Evolutionary conservation across 805 yeast species (phyloP).

Genomic region (Kazachstania kunashirensis): DNA sequence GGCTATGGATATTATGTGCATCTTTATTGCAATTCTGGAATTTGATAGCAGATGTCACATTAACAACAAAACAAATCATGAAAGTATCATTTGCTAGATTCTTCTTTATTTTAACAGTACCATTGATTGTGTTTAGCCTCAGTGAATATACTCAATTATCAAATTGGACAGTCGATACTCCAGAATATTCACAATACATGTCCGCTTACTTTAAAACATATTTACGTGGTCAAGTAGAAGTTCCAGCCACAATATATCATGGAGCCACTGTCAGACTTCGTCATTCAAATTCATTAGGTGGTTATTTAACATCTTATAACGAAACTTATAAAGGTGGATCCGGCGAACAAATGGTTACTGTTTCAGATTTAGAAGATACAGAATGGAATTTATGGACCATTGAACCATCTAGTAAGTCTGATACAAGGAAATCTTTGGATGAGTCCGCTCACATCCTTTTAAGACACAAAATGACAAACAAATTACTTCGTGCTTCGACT

Average conservation of each 20-base stretch:
- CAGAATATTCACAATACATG: constrained; percentile 34
- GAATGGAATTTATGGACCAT: constrained; percentile 65
- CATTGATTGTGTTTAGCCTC: constrained; percentile 47
- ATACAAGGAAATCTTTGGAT: constrained; percentile 30
- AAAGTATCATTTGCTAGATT: constrained; percentile 36
- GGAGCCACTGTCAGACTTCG: constrained; percentile 69
- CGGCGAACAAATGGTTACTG: constrained; percentile 69
- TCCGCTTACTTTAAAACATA: constrained; percentile 61
- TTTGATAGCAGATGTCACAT: constrained; percentile 55
- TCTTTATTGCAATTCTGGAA: constrained; percentile 49
- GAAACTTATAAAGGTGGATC: constrained; percentile 56
- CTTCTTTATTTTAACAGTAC: constrained; percentile 40
- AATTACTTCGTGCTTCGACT: constrained; percentile 55
- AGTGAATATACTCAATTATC: constrained; percentile 44
- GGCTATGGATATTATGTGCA: constrained; percentile 50
- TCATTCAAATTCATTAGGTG: constrained; percentile 60
- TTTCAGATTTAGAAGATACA: constrained; percentile 51
- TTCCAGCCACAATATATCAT: constrained; percentile 56
- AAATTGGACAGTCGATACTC: constrained; percentile 11
- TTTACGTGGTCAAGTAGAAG: constrained; percentile 31
- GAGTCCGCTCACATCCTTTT: constrained; percentile 53
- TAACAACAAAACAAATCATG: constrained; percentile 32
- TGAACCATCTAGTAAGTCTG: constrained; percentile 31
- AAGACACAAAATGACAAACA: constrained; percentile 61
- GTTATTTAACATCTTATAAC: constrained; percentile 73